Evolutionary conservation across 2,329 filamentous ascomycete genomes (phyloP), one percentile per base, ranked within the genome.

Genomic region (Alternaria triticimaculans): DNA sequence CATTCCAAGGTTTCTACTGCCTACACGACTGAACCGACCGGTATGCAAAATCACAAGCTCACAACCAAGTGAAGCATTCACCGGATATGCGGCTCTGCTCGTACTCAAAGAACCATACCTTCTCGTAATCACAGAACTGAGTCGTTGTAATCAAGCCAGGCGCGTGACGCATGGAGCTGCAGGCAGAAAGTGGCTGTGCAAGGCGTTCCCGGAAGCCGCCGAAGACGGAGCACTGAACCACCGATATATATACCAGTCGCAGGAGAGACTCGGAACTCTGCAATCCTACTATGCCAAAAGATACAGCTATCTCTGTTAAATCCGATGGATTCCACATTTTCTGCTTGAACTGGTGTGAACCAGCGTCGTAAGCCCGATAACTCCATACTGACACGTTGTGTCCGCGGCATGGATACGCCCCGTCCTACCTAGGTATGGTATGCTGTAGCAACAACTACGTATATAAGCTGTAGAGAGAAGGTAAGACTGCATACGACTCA

Each of bases 1-100:
- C 30, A 23, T 37, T 28, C 23, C 28, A 30, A 30, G 12, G 12
- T 14, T 30, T 18, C 49, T 50, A 15, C 28, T 23, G 7, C 2
- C 21, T n/a, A 9, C n/a, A 41, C n/a, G 48, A 10, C 20, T 21
- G 10, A 26, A 43, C 10, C 37, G 8, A 55, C 51, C 51, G 33
- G 33, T 28, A 44, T 3, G 26, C 48, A 15, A 2, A 21, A 11
- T 6, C 12, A 51, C 9, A 21, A 20, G 28, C 14, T 30, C 49
- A 18, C 6, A 14, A 8, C 20, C 30, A 15, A 53, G 28, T 25
- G 49, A 53, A 53, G 30, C 30, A 23, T 2, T 53, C 49, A 37
- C 49, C 49, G 49, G 49, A 21, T 37, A 41, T 53, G 49, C 49
- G 49, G 49, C 49, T 53, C 49, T 53, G 49, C 28, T 23, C n/a